phyloP scores from a whole-genome alignment of 208 protist species.

The Acanthamoeba lenticulata region DNA sequence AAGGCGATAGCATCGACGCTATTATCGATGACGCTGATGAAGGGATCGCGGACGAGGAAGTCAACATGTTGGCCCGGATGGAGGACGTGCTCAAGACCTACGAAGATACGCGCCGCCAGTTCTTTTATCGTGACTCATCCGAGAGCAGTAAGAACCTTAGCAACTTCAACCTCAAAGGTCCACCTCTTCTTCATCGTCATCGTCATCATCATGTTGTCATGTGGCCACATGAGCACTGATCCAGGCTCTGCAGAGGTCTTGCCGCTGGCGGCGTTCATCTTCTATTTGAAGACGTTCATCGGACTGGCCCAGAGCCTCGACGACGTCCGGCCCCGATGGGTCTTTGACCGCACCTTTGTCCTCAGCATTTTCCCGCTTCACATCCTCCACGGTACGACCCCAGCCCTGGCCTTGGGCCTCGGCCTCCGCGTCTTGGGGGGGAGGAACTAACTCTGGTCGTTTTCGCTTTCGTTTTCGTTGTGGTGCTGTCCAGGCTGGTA shows the following conservation, averaged over 20 bases:
- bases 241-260: background rate
- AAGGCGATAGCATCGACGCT: background rate
- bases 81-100: background rate
- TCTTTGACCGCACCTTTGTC: background rate
- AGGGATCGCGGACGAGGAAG: background rate
- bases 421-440: background rate
- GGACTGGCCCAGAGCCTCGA: background rate
- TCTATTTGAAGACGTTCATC: constrained; percentile 30
- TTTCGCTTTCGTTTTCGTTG: background rate
- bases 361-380: constrained; percentile 10
- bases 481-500: background rate
- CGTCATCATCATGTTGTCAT: background rate
- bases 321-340: background rate
- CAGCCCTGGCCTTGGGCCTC: background rate
- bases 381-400: background rate
- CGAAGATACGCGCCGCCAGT: background rate
- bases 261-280: background rate
- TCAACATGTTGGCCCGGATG: background rate
- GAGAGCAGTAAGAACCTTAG: background rate
- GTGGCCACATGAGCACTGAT: background rate
- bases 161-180: constrained; percentile 28
- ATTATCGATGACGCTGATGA: background rate
- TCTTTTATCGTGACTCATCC: background rate
- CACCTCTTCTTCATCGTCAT: background rate
- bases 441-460: background rate